A percentile compares a stretch with the other conserved stretches of the same genome.
These are phyloP conservation scores for Lepidium aucheri DNA, from an alignment of 345 rosid genomes.

Conservation along the genomic window DNA sequence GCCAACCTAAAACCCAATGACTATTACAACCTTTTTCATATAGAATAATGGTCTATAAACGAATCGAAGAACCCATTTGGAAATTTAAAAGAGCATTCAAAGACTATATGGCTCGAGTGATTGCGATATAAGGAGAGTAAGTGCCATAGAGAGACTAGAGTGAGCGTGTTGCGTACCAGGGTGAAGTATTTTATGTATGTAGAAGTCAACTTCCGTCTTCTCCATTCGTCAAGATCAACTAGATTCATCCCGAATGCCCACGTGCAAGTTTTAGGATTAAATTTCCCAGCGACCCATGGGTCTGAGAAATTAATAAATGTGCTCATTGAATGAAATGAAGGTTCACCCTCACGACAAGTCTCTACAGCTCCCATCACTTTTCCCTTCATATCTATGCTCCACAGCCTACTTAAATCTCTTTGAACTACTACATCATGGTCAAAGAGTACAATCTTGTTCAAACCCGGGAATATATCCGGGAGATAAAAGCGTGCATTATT, in stretches of 20 bases:
- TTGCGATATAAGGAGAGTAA: neutral
- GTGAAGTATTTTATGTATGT: conserved; percentile 50
- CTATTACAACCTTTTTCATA: neutral
- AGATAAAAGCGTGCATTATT: conserved; percentile 88
- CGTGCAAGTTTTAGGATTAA: conserved; percentile 61
- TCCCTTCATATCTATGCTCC: conserved; percentile 69
- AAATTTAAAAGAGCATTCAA: neutral
- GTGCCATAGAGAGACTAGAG: neutral
- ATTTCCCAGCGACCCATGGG: conserved; percentile 45
- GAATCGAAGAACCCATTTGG: neutral
- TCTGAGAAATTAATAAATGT: conserved; percentile 65
- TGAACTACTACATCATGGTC: conserved; percentile 97
- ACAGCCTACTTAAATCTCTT: conserved; percentile 58
- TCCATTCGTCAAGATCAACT: conserved; percentile 78
- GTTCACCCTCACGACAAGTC: conserved; percentile 60
- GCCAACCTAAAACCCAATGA: neutral
- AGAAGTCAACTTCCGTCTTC: conserved; percentile 49
- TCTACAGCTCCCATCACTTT: conserved; percentile 87
- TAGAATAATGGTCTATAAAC: neutral
- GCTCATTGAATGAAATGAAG: conserved; percentile 53
- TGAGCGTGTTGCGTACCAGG: conserved; percentile 42
- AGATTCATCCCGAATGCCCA: conserved; percentile 98
- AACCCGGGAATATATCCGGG: conserved; percentile 63
- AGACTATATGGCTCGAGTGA: neutral
- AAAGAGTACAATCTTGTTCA: conserved; percentile 65